Evolutionary conservation across 2,329 filamentous ascomycete species (phyloP), one percentile per base, ranked within the genome.

Genomic region (Diplodia seriata): DNA sequence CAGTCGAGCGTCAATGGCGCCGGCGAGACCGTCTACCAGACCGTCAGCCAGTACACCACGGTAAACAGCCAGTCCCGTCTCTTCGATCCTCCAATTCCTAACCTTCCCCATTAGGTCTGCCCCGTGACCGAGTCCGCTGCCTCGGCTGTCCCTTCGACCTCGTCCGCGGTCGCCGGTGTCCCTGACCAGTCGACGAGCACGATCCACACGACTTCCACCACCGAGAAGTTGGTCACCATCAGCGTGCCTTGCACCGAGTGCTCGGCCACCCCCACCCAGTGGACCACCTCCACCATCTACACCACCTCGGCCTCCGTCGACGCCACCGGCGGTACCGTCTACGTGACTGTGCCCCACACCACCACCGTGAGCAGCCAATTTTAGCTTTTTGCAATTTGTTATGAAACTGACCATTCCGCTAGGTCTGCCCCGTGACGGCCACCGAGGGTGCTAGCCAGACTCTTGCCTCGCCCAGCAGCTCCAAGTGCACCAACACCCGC

Each of bases 341-440:
- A 33, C n/a, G 49, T 63, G 12, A 64, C 59, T 33, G 51, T 68
- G 40, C 59, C 66, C 40, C 50, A 63, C 57, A 63, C 57, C 57
- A 68, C 66, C 31, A 68, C 66, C 12, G 59, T 63, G 36, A 38
- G 59, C 20, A 0, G 12, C 43, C 29, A 29, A 63, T 26, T 18
- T 31, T 20, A n/a, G 12, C 8, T 11, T 4, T 14, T 12, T 20
- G 7, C 26, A 33, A 49, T 26, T 50, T 38, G 26, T 26, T 18
- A 4, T 43, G 29, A 36, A 38, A 62, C 43, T 62, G 57, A 62
- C 43, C n/a, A 36, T 18, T 38, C 20, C 18, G 7, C 18, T 20
- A 63, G 59, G 55, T 67, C 33, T 67, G 66, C 55, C 66, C 66
- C n/a, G 66, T 67, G 20, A 67, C 64, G 29, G 64, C 64, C 49